phyloP scores from a whole-genome alignment of 1,284 basidiomycete genomes.

The Violaceomyces palustris region DNA sequence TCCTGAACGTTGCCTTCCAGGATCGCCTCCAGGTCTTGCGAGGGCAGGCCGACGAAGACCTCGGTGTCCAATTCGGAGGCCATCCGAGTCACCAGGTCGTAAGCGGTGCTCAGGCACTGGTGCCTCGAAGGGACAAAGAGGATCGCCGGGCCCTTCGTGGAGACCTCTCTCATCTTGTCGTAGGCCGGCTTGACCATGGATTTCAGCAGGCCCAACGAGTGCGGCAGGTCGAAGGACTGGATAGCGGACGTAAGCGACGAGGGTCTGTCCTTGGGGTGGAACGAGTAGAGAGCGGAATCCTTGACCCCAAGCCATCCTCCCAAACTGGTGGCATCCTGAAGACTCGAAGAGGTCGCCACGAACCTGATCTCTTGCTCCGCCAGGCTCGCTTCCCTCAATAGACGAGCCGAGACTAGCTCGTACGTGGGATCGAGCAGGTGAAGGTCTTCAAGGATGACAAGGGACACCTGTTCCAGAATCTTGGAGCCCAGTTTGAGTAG shows the following conservation, averaged over 20 bases:
- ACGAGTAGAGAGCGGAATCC: constrained; percentile 66
- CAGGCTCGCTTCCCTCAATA: constrained; percentile 13
- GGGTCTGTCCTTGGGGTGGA: constrained; percentile 76
- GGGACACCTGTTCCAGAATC: constrained; percentile 13
- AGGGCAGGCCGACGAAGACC: constrained; percentile 66
- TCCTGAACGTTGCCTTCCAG: constrained; percentile 66
- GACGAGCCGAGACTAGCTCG: constrained; percentile 70
- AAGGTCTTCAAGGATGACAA: constrained; percentile 79
- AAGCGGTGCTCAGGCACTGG: constrained; percentile 73
- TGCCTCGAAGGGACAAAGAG: constrained; percentile 83
- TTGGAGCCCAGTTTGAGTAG: constrained; percentile 19
- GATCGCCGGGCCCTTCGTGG: constrained; percentile 61
- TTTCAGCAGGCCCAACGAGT: constrained; percentile 81
- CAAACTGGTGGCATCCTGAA: constrained; percentile 74
- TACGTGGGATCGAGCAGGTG: constrained; percentile 77
- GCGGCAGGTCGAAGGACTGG: constrained; percentile 77
- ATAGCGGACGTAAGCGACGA: constrained; percentile 68
- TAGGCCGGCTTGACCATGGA: constrained; percentile 89
- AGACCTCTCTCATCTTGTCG: constrained; percentile 55
- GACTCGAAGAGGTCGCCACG: constrained; percentile 71
- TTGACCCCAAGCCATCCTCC: constrained; percentile 78
- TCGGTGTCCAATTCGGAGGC: constrained; percentile 64
- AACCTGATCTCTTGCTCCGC: constrained; percentile 57
- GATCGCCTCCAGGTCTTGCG: constrained; percentile 64
- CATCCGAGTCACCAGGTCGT: constrained; percentile 81